These are phyloP conservation scores for Xylariaceae sp. DNA, from an alignment of 2,329 filamentous ascomycete species.

Conservation along the genomic window DNA sequence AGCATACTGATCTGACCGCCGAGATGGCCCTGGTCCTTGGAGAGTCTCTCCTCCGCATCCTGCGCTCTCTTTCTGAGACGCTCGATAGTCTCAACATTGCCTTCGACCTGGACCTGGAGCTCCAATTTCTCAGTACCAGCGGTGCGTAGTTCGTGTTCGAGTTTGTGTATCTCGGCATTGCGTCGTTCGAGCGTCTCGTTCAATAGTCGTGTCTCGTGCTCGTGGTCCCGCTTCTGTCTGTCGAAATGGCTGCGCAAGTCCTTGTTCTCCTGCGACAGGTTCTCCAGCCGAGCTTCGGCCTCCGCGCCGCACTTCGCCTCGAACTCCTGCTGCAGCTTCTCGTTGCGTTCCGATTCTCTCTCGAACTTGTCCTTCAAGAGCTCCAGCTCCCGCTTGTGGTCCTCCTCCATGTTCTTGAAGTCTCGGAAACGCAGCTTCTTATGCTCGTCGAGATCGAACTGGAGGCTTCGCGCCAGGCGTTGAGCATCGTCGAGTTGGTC, in stretches of 20 bases:
- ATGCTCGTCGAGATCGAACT: constrained; percentile 39
- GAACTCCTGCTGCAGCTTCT: constrained; percentile 48
- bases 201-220: constrained; percentile 37
- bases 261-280: constrained; percentile 54
- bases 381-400: constrained; percentile 49
- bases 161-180: constrained; percentile 46
- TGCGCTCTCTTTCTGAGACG: constrained; percentile 28
- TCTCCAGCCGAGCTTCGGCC: constrained; percentile 28
- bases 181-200: constrained; percentile 48
- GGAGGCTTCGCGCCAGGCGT: constrained; percentile 46
- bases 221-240: constrained; percentile 44
- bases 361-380: constrained; percentile 44
- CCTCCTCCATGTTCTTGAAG: constrained; percentile 25
- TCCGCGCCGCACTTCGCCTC: constrained; percentile 34
- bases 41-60: constrained; percentile 29
- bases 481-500: constrained; percentile 61
- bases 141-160: constrained; percentile 40
- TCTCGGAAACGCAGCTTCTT: constrained; percentile 34
- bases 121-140: constrained; percentile 21
- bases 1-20: constrained; percentile 29
- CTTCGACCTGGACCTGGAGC: constrained; percentile 26
- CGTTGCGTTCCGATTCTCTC: constrained; percentile 47
- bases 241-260: constrained; percentile 53
- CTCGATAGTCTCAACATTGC: constrained; percentile 29
- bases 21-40: constrained; percentile 29